These are phyloP conservation scores for Acer campestre DNA, from an alignment of 345 rosid species.

Conservation along the genomic window DNA sequence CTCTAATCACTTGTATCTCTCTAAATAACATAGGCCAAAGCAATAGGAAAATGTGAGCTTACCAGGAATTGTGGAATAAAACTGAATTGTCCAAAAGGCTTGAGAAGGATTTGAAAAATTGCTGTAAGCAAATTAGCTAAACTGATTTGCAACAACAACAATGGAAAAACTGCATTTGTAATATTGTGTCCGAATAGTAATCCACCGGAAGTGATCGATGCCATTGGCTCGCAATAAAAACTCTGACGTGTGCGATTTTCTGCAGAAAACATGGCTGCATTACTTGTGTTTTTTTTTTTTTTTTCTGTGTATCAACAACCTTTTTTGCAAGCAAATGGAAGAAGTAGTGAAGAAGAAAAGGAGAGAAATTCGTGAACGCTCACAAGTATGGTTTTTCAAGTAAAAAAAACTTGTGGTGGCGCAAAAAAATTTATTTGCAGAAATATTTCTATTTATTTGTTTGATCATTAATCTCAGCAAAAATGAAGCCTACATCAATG, in stretches of 20 bases:
- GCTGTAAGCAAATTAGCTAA: conserved; percentile 24
- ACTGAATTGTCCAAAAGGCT: conserved; percentile 32
- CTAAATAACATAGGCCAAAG: no score
- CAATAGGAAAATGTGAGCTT: not conserved
- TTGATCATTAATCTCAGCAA: not conserved
- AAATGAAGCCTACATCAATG: not conserved
- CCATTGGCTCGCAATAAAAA: not conserved
- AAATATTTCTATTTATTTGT: not conserved
- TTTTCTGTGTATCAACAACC: no score
- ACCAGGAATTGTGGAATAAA: conserved; percentile 43
- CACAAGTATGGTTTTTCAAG: not conserved
- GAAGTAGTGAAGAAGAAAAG: not conserved
- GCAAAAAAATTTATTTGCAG: not conserved
- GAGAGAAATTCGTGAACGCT: not conserved
- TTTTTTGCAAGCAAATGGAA: not conserved
- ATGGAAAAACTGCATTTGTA: conserved; percentile 14
- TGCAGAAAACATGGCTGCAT: not conserved
- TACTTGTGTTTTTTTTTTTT: no score
- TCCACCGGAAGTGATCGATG: not conserved
- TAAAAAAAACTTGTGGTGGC: no score
- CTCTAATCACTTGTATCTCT: no score
- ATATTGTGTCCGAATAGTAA: not conserved
- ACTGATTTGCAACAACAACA: conserved; percentile 32
- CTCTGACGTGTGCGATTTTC: no score
- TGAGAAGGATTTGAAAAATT: conserved; percentile 30